Conservation (phyloP, 2,329 filamentous ascomycete genomes). For the Whalleya microplaca region DNA sequence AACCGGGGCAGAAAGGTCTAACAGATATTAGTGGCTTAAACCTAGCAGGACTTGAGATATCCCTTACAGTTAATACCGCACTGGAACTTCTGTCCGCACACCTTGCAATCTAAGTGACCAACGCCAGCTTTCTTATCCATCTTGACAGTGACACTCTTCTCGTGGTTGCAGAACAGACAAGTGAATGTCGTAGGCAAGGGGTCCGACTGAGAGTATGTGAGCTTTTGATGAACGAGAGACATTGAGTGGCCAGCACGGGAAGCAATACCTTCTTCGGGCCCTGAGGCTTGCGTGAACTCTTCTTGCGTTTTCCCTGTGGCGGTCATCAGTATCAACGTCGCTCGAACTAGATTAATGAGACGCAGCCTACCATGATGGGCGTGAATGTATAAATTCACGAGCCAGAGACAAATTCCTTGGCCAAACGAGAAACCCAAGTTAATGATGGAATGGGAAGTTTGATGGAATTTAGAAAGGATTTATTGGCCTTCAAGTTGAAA, state of each 20-base stretch:
- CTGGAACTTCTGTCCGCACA: conserved; percentile 93
- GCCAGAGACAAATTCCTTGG: neutral
- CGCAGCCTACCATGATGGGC: conserved; percentile 26
- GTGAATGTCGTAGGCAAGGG: conserved; percentile 83
- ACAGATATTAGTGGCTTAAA: conserved; percentile 10
- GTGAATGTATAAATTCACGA: neutral
- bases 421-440: too few species aligned
- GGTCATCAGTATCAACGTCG: neutral
- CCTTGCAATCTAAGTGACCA: conserved; percentile 84
- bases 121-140: conserved; percentile 91
- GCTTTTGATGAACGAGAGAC: conserved; percentile 12
- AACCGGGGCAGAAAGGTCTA: conserved; percentile 86
- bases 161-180: conserved; percentile 98
- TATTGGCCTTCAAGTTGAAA: too few species aligned
- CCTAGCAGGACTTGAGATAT: neutral
- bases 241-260: neutral
- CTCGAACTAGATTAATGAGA: neutral
- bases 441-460: too few species aligned
- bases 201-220: conserved; percentile 56
- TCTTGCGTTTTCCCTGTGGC: conserved; percentile 85
- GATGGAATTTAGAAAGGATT: too few species aligned
- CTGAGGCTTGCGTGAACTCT: conserved; percentile 79
- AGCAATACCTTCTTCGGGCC: conserved; percentile 78
- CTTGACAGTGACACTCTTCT: conserved; percentile 87
- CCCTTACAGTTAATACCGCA: conserved; percentile 82